Evolutionary conservation across 1,284 basidiomycete genomes (phyloP).

Genomic region (Porodaedalea pini): DNA sequence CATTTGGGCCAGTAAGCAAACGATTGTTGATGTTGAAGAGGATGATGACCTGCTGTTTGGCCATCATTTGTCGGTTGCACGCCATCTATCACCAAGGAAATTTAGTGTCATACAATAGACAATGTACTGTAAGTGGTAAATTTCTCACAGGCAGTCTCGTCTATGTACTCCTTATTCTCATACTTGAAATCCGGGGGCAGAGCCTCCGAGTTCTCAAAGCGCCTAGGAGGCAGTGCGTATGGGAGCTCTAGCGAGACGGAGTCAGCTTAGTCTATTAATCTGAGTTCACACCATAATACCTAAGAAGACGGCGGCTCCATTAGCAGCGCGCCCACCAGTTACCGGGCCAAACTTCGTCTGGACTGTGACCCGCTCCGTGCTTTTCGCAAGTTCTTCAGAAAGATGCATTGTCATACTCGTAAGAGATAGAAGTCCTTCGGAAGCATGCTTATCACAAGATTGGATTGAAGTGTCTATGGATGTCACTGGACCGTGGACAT

Average conservation of each 20-base stretch:
- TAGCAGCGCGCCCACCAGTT: slow-evolving; percentile 53
- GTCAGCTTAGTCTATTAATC: not conserved
- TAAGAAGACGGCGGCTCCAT: slow-evolving; percentile 59
- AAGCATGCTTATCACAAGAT: too few relatives aligned
- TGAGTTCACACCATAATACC: slow-evolving; percentile 36
- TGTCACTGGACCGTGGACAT: too few relatives aligned
- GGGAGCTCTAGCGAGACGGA: slow-evolving; percentile 55
- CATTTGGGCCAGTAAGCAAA: not conserved
- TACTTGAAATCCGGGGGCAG: slow-evolving; percentile 54
- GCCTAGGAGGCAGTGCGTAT: slow-evolving; percentile 58
- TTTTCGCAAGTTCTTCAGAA: slow-evolving; percentile 46
- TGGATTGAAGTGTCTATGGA: too few relatives aligned
- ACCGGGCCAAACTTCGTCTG: slow-evolving; percentile 53
- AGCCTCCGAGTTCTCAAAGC: slow-evolving; percentile 61
- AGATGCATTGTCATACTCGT: slow-evolving; percentile 33
- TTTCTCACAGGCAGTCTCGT: slow-evolving; percentile 54
- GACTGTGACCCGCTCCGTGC: slow-evolving; percentile 41
- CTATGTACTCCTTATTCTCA: slow-evolving; percentile 53
- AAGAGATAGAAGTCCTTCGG: not conserved
- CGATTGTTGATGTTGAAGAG: not conserved
- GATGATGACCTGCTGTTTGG: slow-evolving; percentile 45
- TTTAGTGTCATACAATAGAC: not conserved
- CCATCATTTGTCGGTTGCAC: slow-evolving; percentile 62
- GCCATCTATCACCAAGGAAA: slow-evolving; percentile 41
- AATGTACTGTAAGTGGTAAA: not conserved